Base-by-base conservation (phyloP, 176 grass and related monocot genomes). In the Elaeis guineensis region DNA sequence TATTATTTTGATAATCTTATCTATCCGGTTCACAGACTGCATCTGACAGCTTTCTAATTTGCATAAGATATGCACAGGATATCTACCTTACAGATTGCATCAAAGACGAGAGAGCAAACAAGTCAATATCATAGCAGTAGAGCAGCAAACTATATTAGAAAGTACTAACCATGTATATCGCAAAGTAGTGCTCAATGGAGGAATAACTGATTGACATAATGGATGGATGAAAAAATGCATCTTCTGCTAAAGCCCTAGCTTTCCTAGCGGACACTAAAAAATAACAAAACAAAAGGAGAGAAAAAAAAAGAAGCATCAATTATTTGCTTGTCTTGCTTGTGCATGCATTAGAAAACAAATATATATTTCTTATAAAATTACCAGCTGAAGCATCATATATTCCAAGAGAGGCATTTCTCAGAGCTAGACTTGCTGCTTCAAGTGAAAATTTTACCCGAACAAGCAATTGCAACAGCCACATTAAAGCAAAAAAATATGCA, bases 191-290 rank as follows among this genome's bases (percentile, higher is more conserved):
- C 68, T 98, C 93, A 19, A 89, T 78, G 49, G 93, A 98, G 59
- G 93, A 89, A 79, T 92, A 98, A 39, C 93, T 98, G 64, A 98
- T 92, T 78, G 84, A 89, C 69, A 81, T 98, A 19, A 98, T 80
- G 30, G 93, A 98, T 24, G 88, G 94, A 62, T 98, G 94, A 5
- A 98, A 98, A 78, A 89, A 98, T 14, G 88, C 94, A 83, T 93
- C 79, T 63, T 98, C 94, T 0, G 94, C 94, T 64, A 93, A 79
- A 58, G 82, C 88, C 73, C 89, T 86, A 2, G 84, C 93, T 83
- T 75, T 80, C 48, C 64, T 89, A 68, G 93, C 83, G 49, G 74
- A 98, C 50, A 63, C 94, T 98, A 57, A 32, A 80, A 51, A 21
- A 49, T 3, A 55, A 58, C 21, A 80, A 19, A 35, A 51, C 14